These are phyloP conservation scores for Cercospora janseana DNA, from an alignment of 2,329 filamentous ascomycete genomes.

Conservation along the genomic window DNA sequence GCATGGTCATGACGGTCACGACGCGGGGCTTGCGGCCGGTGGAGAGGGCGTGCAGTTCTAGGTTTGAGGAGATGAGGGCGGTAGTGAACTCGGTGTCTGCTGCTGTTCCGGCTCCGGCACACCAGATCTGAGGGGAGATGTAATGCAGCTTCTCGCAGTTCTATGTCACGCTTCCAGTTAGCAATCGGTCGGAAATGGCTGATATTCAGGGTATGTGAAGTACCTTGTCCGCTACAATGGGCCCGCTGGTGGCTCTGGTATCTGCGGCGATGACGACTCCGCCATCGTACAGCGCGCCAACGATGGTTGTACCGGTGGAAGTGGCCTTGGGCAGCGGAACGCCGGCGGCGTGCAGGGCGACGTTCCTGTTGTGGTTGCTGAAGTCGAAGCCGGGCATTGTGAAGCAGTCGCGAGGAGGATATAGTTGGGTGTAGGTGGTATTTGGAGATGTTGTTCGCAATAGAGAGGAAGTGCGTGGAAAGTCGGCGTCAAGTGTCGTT, in stretches of 20 bases:
- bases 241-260: slow-evolving; percentile 92
- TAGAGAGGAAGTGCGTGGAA: slow-evolving; percentile 1
- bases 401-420: background rate
- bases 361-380: slow-evolving; percentile 99
- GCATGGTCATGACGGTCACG: slow-evolving; percentile 98
- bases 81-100: slow-evolving; percentile 99
- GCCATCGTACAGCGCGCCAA: slow-evolving; percentile 93
- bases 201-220: slow-evolving; percentile 11
- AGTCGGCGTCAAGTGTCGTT: too few species aligned
- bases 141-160: slow-evolving; percentile 99
- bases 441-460: slow-evolving; percentile 12
- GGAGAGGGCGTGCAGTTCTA: slow-evolving; percentile 94
- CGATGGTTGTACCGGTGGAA: slow-evolving; percentile 97
- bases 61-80: slow-evolving; percentile 94
- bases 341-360: slow-evolving; percentile 88
- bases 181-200: background rate
- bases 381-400: slow-evolving; percentile 97
- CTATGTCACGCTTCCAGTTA: slow-evolving; percentile 39
- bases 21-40: slow-evolving; percentile 96
- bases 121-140: slow-evolving; percentile 98
- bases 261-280: slow-evolving; percentile 98
- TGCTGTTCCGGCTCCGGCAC: slow-evolving; percentile 93
- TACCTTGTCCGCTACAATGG: slow-evolving; percentile 97
- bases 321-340: slow-evolving; percentile 96
- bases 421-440: background rate